A percentile compares a stretch with the other conserved stretches of the same genome.
Evolutionary conservation across 345 rosid genomes (phyloP).

Genomic region (Gossypium raimondii): DNA sequence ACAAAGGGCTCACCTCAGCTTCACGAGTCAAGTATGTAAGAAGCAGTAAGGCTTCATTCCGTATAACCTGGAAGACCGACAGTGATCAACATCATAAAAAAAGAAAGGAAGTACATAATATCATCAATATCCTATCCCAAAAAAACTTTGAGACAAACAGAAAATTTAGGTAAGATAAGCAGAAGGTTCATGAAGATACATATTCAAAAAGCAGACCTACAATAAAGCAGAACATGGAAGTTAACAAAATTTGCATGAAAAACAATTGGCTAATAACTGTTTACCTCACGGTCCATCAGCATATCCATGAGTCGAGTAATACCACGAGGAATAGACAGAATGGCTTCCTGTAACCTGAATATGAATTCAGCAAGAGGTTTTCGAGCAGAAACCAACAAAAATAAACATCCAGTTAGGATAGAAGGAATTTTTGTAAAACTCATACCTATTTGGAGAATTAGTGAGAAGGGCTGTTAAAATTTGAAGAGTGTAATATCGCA

Average conservation of each 20-base stretch:
- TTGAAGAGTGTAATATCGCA: slow-evolving; percentile 94
- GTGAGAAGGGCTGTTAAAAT: slow-evolving; percentile 90
- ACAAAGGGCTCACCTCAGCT: slow-evolving; percentile 63
- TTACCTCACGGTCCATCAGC: slow-evolving; percentile 99
- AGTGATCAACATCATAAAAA: slow-evolving; percentile 16
- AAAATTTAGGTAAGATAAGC: neutral
- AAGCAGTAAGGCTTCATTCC: slow-evolving; percentile 91
- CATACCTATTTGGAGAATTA: slow-evolving; percentile 85
- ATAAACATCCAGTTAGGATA: slow-evolving; percentile 7
- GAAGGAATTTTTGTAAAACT: slow-evolving; percentile 12
- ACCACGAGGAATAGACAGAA: slow-evolving; percentile 93
- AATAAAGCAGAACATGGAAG: slow-evolving; percentile 3
- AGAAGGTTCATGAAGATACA: neutral
- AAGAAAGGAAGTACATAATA: neutral
- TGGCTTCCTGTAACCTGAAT: slow-evolving; percentile 98
- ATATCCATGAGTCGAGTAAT: slow-evolving; percentile 97
- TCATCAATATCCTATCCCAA: neutral
- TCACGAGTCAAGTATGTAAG: slow-evolving; percentile 95
- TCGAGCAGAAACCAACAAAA: slow-evolving; percentile 23
- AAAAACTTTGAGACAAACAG: neutral
- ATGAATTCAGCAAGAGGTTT: slow-evolving; percentile 38
- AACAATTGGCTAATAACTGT: slow-evolving; percentile 12
- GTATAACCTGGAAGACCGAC: slow-evolving; percentile 62
- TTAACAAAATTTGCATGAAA: neutral
- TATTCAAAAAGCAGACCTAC: neutral